phyloP scores from a whole-genome alignment of 2,329 filamentous ascomycete species.

The Monosporascus sp. region DNA sequence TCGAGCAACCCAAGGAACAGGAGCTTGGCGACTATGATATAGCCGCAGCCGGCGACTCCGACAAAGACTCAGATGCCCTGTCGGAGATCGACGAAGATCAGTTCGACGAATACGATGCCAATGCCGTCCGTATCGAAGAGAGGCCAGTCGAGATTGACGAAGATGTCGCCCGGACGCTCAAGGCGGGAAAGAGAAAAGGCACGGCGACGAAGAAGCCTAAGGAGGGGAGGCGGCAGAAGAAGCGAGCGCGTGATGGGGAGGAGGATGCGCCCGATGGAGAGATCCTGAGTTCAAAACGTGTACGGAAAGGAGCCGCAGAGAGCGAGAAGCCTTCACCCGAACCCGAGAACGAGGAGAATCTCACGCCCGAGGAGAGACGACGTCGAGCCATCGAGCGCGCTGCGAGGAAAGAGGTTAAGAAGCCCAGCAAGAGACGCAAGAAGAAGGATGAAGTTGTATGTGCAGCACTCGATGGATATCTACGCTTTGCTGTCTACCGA shows the following conservation, averaged over 20 bases:
- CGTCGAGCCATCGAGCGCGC: conserved; percentile 78
- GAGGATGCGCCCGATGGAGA: conserved; percentile 41
- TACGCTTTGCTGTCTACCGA: neutral
- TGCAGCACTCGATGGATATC: conserved; percentile 11
- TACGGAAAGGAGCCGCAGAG: conserved; percentile 36
- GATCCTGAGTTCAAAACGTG: conserved; percentile 41
- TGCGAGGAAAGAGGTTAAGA: conserved; percentile 85
- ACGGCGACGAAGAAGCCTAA: conserved; percentile 67
- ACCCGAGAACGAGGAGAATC: conserved; percentile 67
- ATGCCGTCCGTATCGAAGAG: conserved; percentile 57
- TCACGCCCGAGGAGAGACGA: conserved; percentile 80
- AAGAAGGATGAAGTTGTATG: conserved; percentile 85
- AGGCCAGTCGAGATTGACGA: conserved; percentile 63
- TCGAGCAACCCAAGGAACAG: conserved; percentile 25
- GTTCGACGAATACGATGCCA: conserved; percentile 64
- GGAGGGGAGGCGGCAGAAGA: conserved; percentile 66
- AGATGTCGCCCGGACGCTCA: conserved; percentile 57
- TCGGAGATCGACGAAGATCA: conserved; percentile 67
- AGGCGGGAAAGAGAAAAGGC: conserved; percentile 61
- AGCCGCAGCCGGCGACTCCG: conserved; percentile 38
- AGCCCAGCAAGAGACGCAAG: conserved; percentile 64
- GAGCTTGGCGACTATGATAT: conserved; percentile 34
- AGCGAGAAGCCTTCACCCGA: conserved; percentile 48
- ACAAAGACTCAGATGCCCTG: conserved; percentile 53
- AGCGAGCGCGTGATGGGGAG: conserved; percentile 48